These are phyloP conservation scores for Rhizopus delemar DNA, from an alignment of 371 early-diverging fungal species.

Conservation along the genomic window DNA sequence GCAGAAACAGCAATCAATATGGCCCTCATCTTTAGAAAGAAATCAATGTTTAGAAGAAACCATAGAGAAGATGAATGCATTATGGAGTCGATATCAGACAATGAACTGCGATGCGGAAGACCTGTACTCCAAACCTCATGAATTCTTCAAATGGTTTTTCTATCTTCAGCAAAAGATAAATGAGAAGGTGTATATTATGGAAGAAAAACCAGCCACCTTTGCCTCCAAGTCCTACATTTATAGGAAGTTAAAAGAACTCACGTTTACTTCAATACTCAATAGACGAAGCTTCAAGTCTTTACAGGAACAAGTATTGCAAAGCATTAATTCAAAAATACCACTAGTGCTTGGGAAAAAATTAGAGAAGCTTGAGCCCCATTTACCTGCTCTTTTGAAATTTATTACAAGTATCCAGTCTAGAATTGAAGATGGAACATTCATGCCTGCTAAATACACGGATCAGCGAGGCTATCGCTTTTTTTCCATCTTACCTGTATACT, in stretches of 20 bases:
- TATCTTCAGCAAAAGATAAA: background rate
- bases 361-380: background rate
- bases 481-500: conserved; percentile 1
- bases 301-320: background rate
- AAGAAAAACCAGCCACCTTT: background rate
- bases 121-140: background rate
- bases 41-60: too few relatives aligned
- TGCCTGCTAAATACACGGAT: conserved; percentile 2
- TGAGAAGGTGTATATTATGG: background rate
- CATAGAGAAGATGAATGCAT: too few relatives aligned
- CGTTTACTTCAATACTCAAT: background rate
- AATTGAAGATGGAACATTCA: background rate
- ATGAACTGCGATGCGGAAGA: too few relatives aligned
- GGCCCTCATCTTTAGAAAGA: too few relatives aligned
- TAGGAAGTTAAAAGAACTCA: conserved; percentile 2
- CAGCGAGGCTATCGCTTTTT: background rate
- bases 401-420: background rate
- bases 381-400: background rate
- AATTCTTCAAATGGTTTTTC: conserved; percentile 3
- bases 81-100: too few relatives aligned
- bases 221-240: background rate
- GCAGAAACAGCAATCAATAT: too few relatives aligned
- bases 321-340: background rate
- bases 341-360: conserved; percentile 1
- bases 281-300: conserved; percentile 1